These are phyloP conservation scores for Leptographium lundbergii DNA, from an alignment of 2,329 filamentous ascomycete genomes.

Conservation along the genomic window DNA sequence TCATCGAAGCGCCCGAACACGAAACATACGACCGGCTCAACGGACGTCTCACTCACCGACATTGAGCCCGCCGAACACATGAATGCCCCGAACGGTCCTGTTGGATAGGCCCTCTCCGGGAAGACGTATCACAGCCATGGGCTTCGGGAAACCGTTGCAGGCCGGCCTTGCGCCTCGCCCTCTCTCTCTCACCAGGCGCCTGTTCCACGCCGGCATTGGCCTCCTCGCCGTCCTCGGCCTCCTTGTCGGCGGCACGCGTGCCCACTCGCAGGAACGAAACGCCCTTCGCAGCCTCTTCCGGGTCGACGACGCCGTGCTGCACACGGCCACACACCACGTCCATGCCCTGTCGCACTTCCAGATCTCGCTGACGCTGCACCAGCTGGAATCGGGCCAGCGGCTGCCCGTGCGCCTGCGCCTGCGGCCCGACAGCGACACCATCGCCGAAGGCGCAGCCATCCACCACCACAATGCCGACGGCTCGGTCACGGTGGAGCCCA, in stretches of 20 bases:
- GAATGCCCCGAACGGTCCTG: neutral
- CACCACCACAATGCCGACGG: conserved; percentile 64
- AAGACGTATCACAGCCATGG: neutral
- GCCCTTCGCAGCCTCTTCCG: conserved; percentile 63
- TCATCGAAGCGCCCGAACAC: neutral
- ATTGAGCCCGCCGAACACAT: neutral
- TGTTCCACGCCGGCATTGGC: neutral
- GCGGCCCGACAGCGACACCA: conserved; percentile 82
- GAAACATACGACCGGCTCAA: neutral
- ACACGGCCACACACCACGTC: conserved; percentile 66
- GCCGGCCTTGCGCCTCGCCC: too few species aligned
- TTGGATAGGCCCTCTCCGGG: neutral
- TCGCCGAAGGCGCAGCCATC: conserved; percentile 63
- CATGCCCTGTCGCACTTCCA: conserved; percentile 77
- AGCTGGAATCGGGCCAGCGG: conserved; percentile 27
- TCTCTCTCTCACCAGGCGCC: neutral
- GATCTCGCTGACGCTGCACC: conserved; percentile 65
- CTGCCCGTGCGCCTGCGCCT: conserved; percentile 67
- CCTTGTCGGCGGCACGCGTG: conserved; percentile 23
- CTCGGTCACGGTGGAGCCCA: conserved; percentile 51
- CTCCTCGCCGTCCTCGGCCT: conserved; percentile 1
- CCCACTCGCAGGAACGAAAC: conserved; percentile 61
- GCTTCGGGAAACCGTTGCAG: neutral
- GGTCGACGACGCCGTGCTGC: conserved; percentile 63
- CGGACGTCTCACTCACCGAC: neutral